Conservation (phyloP, 192 early-diverging fungal species). For the Cladochytrium replicatum region DNA sequence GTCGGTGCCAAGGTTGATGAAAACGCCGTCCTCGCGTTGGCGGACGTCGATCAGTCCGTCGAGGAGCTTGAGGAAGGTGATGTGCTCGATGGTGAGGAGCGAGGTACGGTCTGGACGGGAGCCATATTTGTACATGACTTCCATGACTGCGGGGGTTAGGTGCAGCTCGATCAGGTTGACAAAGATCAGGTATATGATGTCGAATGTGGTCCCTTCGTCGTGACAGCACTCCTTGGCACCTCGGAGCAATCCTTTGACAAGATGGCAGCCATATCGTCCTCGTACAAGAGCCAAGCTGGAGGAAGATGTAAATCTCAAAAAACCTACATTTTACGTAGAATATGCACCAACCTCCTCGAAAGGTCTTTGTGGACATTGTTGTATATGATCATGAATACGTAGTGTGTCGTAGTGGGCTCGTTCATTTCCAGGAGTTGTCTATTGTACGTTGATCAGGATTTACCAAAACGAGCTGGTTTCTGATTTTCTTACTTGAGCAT, state of each 20-base stretch:
- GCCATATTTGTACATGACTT: not conserved
- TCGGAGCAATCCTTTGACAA: slow-evolving; percentile 8
- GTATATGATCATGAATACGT: slow-evolving; percentile 29
- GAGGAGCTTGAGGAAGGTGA: slow-evolving; percentile 50
- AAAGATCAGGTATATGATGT: slow-evolving; percentile 21
- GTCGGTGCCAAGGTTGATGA: slow-evolving; percentile 3
- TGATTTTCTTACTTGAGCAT: slow-evolving; percentile 26
- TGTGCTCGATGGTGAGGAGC: slow-evolving; percentile 23
- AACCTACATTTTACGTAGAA: too few relatives aligned
- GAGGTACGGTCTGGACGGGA: too few relatives aligned
- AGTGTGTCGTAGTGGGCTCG: slow-evolving; percentile 19
- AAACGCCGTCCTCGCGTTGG: slow-evolving; percentile 8
- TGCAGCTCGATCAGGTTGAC: slow-evolving; percentile 27
- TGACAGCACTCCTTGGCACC: slow-evolving; percentile 1
- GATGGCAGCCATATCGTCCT: slow-evolving; percentile 5
- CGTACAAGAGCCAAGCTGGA: slow-evolving; percentile 6
- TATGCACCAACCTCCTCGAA: slow-evolving; percentile 15
- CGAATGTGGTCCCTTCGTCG: slow-evolving; percentile 11
- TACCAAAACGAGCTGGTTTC: slow-evolving; percentile 5
- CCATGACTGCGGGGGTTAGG: slow-evolving; percentile 17
- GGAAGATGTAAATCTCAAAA: too few relatives aligned
- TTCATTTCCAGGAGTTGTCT: slow-evolving; percentile 22
- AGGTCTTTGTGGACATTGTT: slow-evolving; percentile 30
- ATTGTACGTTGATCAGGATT: not conserved
- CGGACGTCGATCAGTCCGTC: slow-evolving; percentile 47